Base-by-base conservation (phyloP, 129 eudicot genomes). In the Flaveria linearis region DNA sequence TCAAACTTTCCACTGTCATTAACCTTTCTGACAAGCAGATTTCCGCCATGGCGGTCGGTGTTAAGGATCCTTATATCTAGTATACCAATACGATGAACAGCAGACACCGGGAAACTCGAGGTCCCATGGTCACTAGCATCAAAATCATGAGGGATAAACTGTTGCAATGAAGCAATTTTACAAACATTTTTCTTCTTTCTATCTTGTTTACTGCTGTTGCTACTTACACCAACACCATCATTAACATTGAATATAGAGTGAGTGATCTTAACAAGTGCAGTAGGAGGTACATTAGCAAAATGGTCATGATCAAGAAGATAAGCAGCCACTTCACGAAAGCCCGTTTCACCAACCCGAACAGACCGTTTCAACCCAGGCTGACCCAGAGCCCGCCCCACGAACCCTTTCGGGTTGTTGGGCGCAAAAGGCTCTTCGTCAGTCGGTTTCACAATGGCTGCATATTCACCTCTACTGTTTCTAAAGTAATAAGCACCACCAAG, bases 91-190 rank as follows among this genome's bases (percentile, higher is more conserved):
- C 99, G 93, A 78, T 94, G 99, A 75, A 94, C 99, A 61, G 92
- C 76, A 12, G 99, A 66, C 17, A 94, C 99, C 0, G 99, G 96
- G 76, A 79, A 94, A 76, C 89, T 89, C 4, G 99, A 94, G 3
- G 99, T 91, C 64, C 99, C 99, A 75, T 91, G 87, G 65, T 94
- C 99, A 56, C 97, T 87, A 28, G 99, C 99, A 85, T 94, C 99
- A 81, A 72, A 94, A 89, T 94, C 99, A 83, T 94, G 99, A 28
- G 83, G 78, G 22, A 94, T 83, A 80, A 85, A 94, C 74, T 89
- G 92, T 49, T 94, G 99, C 13, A 91, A 86, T 12, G 99, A 94
- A 30, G 99, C 99, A 56, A 94, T 89, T 85, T 94, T 94, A 82
- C 90, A 91, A 61, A 87, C 92, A 30, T 67, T 80, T 83, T 81